A percentile compares a stretch with the other conserved stretches of the same genome.
These are phyloP conservation scores for Mortierella alpina DNA, from an alignment of 192 early-diverging fungal species.

Conservation along the genomic window DNA sequence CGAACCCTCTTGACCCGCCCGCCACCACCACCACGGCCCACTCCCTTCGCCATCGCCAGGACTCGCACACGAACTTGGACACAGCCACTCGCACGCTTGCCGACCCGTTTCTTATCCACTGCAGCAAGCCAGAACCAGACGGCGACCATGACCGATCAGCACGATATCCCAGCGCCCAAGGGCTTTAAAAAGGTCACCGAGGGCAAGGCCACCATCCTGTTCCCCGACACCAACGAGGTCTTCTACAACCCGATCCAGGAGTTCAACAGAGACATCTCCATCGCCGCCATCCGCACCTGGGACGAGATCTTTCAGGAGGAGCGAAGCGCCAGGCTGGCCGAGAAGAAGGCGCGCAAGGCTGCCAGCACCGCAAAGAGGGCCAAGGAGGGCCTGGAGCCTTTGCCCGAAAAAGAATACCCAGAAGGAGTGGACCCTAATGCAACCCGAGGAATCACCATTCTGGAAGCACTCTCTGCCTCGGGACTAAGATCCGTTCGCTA, in stretches of 20 bases:
- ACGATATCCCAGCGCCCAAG: constrained; percentile 23
- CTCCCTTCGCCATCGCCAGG: too few relatives aligned
- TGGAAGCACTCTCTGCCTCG: constrained; percentile 96
- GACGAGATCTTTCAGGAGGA: constrained; percentile 78
- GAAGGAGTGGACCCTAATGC: constrained; percentile 21
- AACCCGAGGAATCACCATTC: constrained; percentile 67
- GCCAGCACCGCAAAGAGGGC: constrained; percentile 37
- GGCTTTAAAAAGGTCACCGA: constrained; percentile 77
- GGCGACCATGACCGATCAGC: constrained; percentile 24
- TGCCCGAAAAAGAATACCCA: constrained; percentile 35
- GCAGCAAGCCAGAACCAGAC: not conserved
- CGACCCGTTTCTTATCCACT: constrained; percentile 1
- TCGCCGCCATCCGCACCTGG: constrained; percentile 96
- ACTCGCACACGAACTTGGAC: too few relatives aligned
- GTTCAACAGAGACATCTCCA: constrained; percentile 98
- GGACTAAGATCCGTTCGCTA: constrained; percentile 96
- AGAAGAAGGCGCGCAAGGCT: constrained; percentile 59
- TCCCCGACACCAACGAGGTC: constrained; percentile 89
- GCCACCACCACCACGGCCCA: not conserved
- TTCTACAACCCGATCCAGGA: constrained; percentile 99
- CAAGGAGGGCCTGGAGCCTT: constrained; percentile 29
- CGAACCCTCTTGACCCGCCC: not conserved
- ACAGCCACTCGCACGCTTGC: too few relatives aligned
- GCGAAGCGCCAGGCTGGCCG: constrained; percentile 63
- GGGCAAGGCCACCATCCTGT: constrained; percentile 85